Conservation (phyloP, 2,329 filamentous ascomycete species). For the Ciborinia camelliae region DNA sequence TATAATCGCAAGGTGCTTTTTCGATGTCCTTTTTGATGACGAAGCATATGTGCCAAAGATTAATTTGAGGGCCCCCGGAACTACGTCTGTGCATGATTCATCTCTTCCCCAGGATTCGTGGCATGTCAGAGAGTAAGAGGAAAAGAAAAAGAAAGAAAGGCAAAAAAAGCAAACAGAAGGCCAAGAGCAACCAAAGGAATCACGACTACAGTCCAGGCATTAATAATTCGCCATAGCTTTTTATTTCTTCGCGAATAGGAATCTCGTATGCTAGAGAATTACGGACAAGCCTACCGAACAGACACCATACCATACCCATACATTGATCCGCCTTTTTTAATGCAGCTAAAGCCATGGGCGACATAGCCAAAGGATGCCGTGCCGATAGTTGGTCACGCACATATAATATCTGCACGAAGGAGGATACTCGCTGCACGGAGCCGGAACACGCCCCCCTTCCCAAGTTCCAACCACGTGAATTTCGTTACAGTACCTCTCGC, state of each 20-base stretch:
- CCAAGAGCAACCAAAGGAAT: slow-evolving; percentile 5
- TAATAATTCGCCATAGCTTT: background rate
- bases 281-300: slow-evolving; percentile 2
- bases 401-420: slow-evolving; percentile 13
- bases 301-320: too few relatives aligned
- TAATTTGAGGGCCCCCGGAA: background rate
- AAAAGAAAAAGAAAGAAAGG: background rate
- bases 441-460: slow-evolving; percentile 15
- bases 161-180: background rate
- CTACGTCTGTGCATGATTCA: background rate
- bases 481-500: background rate
- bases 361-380: slow-evolving; percentile 5
- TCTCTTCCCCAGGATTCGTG: background rate
- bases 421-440: slow-evolving; percentile 3
- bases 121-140: background rate
- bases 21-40: background rate
- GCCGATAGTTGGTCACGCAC: slow-evolving; percentile 16
- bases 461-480: slow-evolving; percentile 18
- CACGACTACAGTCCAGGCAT: background rate
- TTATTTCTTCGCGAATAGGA: background rate
- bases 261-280: slow-evolving; percentile 5
- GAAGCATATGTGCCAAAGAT: too few relatives aligned
- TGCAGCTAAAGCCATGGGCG: slow-evolving; percentile 14
- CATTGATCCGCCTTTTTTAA: slow-evolving; percentile 9
- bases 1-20: background rate